Evolutionary conservation across 78 protist species (phyloP).

Genomic region (Speleostelium caveatum): DNA sequence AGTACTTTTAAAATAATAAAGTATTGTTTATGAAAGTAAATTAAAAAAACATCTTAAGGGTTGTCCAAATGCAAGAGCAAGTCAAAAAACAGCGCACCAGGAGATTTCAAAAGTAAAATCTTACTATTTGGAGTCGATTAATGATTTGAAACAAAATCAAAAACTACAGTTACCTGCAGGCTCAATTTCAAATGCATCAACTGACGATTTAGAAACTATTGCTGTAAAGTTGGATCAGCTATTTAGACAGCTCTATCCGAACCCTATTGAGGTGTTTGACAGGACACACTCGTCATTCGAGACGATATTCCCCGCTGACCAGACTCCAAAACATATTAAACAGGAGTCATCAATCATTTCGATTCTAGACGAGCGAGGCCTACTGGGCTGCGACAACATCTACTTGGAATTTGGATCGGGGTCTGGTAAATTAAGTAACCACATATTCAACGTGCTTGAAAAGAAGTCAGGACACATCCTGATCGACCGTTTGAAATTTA

Average conservation of each 20-base stretch:
- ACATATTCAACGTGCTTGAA: slow-evolving; percentile 37
- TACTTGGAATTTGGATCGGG: slow-evolving; percentile 75
- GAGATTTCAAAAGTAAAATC: slow-evolving; percentile 21
- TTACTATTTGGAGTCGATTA: slow-evolving; percentile 35
- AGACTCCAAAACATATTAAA: slow-evolving; percentile 52
- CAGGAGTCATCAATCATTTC: slow-evolving; percentile 67
- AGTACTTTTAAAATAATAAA: not conserved
- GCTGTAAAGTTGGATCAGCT: slow-evolving; percentile 42
- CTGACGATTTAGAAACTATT: not conserved
- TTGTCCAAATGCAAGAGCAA: slow-evolving; percentile 29
- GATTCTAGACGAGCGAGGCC: slow-evolving; percentile 1
- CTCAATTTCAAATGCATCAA: slow-evolving; percentile 36
- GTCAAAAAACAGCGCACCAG: slow-evolving; percentile 28
- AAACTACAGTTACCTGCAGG: not conserved
- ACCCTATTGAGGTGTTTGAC: not conserved
- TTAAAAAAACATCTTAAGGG: slow-evolving; percentile 54
- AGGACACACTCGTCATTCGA: slow-evolving; percentile 36
- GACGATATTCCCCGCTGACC: slow-evolving; percentile 5
- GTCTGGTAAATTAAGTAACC: slow-evolving; percentile 68
- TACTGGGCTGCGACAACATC: slow-evolving; percentile 5
- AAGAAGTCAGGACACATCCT: slow-evolving; percentile 45
- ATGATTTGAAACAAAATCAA: slow-evolving; percentile 11
- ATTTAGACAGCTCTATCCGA: slow-evolving; percentile 3
- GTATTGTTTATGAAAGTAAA: slow-evolving; percentile 40
- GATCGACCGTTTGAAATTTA: slow-evolving; percentile 65